Evolutionary conservation across 73 alveolate genomes (phyloP).

Genomic region (Paramecium octaurelia): DNA sequence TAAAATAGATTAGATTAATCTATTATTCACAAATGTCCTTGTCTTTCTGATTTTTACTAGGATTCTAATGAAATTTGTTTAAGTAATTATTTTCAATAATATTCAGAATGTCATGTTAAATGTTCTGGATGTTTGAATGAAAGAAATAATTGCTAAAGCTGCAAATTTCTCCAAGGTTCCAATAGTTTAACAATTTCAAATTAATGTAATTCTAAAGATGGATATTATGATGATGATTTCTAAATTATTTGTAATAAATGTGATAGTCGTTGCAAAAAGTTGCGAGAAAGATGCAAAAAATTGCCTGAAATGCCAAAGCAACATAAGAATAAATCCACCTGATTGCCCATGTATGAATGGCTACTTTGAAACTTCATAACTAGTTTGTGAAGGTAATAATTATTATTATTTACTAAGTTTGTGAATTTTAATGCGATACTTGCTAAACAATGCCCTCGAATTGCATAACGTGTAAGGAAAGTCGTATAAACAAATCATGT

Average conservation of each 20-base stretch:
- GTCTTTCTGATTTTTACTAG: neutral
- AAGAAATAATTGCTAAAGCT: neutral
- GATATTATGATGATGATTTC: neutral
- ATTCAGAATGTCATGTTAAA: neutral
- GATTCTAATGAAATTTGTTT: neutral
- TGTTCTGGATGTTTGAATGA: neutral
- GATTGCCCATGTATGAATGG: neutral
- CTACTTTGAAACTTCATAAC: neutral
- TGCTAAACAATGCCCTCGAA: neutral
- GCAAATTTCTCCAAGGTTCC: neutral
- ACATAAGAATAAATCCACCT: neutral
- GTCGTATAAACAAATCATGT: neutral
- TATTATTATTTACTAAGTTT: neutral
- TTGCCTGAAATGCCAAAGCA: neutral
- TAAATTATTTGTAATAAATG: neutral
- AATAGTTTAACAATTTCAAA: neutral
- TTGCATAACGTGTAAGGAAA: neutral
- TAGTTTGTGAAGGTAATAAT: neutral
- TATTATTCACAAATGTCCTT: neutral
- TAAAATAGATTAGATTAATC: neutral
- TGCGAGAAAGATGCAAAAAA: neutral
- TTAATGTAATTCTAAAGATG: neutral
- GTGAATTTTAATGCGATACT: neutral
- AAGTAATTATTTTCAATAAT: neutral
- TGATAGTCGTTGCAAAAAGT: neutral